Base-by-base conservation (phyloP, 345 rosid species). In the Rhodomyrtus tomentosa region DNA sequence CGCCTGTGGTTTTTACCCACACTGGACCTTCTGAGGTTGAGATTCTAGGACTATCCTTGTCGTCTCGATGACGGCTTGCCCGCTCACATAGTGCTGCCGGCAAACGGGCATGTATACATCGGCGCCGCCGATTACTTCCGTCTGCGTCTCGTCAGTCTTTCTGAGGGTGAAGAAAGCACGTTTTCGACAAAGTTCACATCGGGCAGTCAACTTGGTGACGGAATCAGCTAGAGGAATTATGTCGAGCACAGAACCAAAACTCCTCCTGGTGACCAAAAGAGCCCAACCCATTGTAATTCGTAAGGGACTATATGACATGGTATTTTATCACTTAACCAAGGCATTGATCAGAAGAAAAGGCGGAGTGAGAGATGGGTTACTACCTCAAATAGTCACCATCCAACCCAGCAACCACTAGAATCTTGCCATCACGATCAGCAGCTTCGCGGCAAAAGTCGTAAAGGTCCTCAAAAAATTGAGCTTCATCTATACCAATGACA, bases 401-500 rank as follows among this genome's bases (percentile, higher is more conserved):
- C 50, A 95, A 89, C 45, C 99, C 98, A 16, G 99, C 96, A n/a
- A 96, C 97, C 48, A 96, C 89, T 14, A 94, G 92, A 38, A 90
- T 92, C 90, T 94, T 95, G 27, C 98, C 96, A 76, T 94, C 96
- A 51, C 82, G 89, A 87, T 96, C 99, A 56, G 99, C 97, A 73
- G 96, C 98, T 84, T 93, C 95, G 25, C 92, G 90, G 89, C 98
- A 96, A 87, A 96, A 95, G 83, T 94, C 98, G 87, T 93, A 93
- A 1, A 95, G 90, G 83, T 94, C 99, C 50, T 89, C 95, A 82
- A 96, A 95, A 89, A 95, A 96, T 55, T 95, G 98, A 82, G 99
- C 99, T 86, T 93, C 99, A 25, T 95, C 99, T 62, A 95, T 95
- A 10, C 98, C 98, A n/a, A 96, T 96, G 88, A 96, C 98, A 87